Base-by-base conservation (phyloP, 2,329 filamentous ascomycete genomes). In the Rugonectria rugulosa region DNA sequence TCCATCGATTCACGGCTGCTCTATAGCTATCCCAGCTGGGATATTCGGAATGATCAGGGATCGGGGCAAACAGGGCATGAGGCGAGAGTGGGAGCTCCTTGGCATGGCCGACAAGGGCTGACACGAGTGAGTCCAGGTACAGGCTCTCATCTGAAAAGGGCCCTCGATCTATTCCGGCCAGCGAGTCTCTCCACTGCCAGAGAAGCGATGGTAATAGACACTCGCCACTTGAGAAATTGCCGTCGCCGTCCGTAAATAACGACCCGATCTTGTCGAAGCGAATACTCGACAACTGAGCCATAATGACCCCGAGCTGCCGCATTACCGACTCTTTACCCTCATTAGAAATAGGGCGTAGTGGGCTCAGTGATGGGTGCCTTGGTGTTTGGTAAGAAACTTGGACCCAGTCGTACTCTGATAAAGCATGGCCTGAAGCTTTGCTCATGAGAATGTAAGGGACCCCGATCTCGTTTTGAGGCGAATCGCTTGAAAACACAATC, bases 11-110 rank as follows among this genome's bases (percentile, higher is more conserved):
- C 3, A 34, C 21, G 14, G 59, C 56, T 4, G 10, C 14, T 9
- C 4, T 46, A 34, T 66, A 65, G 29, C 57, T 67, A 3, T 26
- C 23, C 51, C 53, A 55, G 6, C 23, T 62, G 24, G 50, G 29
- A 34, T 66, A 73, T 11, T 70, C 63, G 7, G 41, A 26, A 5
- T 51, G 26, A 26, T 65, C 53, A 34, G 66, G 69, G 32, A 71
- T 51, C 3, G 67, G 70, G 9, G 68, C 68, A 40, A 70, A 68
- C 40, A 71, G 71, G 38, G 14, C 46, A 42, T 71, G 60, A 7
- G 66, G 62, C n/a, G 46, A 43, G 10, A 71, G 56, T 6, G 51
- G 43, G 52, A 72, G 68, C 52, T 70, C 56, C 44, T 62, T 49
- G 21, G 47, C 60, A 53, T 70, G 65, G 17, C 29, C 37, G 27